A percentile compares a stretch with the other conserved stretches of the same genome.
Evolutionary conservation across 83 land plant genomes (phyloP).

Genomic region (Picea engelmannii): DNA sequence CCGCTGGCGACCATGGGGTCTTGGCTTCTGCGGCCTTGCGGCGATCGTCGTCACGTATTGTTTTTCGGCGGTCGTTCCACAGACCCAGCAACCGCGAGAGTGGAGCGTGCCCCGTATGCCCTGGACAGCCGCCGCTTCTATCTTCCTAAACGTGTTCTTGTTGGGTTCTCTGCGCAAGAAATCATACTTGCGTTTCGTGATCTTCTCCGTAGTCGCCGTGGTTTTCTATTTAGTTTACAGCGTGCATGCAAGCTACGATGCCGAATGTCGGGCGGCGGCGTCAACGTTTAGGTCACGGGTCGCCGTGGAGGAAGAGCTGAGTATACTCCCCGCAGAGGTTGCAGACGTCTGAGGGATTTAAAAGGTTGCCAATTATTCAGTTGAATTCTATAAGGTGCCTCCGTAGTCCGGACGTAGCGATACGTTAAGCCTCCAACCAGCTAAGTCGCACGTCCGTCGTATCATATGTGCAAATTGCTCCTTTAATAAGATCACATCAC

Average conservation of each 20-base stretch:
- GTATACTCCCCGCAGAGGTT: too few relatives aligned
- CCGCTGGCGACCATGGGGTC: constrained; percentile 36
- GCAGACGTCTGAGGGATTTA: too few relatives aligned
- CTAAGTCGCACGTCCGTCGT: too few relatives aligned
- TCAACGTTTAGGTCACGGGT: too few relatives aligned
- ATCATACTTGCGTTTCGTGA: constrained; percentile 71
- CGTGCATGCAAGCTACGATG: constrained; percentile 85
- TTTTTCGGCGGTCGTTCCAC: constrained; percentile 50
- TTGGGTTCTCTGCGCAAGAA: constrained; percentile 72
- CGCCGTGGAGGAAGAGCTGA: not conserved
- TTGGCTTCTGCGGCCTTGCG: constrained; percentile 20
- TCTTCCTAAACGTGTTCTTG: constrained; percentile 78
- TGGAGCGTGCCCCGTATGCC: constrained; percentile 96
- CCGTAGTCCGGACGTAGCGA: too few relatives aligned
- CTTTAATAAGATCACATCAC: too few relatives aligned
- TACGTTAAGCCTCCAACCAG: too few relatives aligned
- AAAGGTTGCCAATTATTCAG: too few relatives aligned
- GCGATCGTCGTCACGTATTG: constrained; percentile 33
- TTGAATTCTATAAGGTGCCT: too few relatives aligned
- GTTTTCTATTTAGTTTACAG: constrained; percentile 69
- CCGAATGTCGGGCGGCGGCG: constrained; percentile 18
- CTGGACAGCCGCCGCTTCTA: constrained; percentile 76
- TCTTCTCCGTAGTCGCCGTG: constrained; percentile 60
- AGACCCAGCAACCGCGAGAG: constrained; percentile 46
- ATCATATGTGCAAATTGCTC: too few relatives aligned